These are phyloP conservation scores for Russula lepida DNA, from an alignment of 768 basidiomycete species.

Conservation along the genomic window DNA sequence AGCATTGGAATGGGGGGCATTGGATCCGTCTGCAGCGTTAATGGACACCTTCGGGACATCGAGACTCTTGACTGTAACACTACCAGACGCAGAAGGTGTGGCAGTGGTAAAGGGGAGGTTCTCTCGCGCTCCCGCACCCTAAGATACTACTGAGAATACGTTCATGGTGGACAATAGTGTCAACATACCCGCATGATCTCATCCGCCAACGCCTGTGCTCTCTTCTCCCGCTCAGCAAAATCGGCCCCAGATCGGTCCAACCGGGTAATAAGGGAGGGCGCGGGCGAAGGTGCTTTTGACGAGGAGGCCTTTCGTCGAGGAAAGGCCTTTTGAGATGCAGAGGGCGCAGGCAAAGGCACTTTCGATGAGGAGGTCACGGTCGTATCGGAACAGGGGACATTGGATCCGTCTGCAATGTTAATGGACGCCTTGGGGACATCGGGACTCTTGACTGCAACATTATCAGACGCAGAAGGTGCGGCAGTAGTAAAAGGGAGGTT, in stretches of 20 bases:
- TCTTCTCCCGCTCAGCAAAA: constrained; percentile 80
- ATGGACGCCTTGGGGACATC: constrained; percentile 69
- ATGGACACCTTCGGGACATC: constrained; percentile 61
- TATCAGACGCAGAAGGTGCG: constrained; percentile 26
- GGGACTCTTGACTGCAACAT: constrained; percentile 26
- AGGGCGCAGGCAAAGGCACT: constrained; percentile 57
- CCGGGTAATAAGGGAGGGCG: too few species aligned
- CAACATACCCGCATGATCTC: constrained; percentile 79
- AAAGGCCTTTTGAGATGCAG: constrained; percentile 45
- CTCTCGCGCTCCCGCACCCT: constrained; percentile 69
- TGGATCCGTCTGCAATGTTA: constrained; percentile 68
- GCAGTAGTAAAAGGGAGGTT: constrained; percentile 24
- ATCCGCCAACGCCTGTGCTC: constrained; percentile 80
- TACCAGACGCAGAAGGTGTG: constrained; percentile 27
- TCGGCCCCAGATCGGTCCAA: constrained; percentile 75
- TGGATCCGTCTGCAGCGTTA: constrained; percentile 68
- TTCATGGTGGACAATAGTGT: neutral
- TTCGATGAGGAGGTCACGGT: constrained; percentile 42
- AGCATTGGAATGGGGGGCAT: constrained; percentile 34
- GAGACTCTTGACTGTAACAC: constrained; percentile 26
- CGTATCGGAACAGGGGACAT: constrained; percentile 34
- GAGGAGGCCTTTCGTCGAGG: neutral
- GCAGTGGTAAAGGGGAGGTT: constrained; percentile 24
- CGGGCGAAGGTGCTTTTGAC: too few species aligned
- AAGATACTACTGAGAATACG: constrained; percentile 8